Conservation (phyloP, 1,139 yeast genomes). For the Taphrina confusa region DNA sequence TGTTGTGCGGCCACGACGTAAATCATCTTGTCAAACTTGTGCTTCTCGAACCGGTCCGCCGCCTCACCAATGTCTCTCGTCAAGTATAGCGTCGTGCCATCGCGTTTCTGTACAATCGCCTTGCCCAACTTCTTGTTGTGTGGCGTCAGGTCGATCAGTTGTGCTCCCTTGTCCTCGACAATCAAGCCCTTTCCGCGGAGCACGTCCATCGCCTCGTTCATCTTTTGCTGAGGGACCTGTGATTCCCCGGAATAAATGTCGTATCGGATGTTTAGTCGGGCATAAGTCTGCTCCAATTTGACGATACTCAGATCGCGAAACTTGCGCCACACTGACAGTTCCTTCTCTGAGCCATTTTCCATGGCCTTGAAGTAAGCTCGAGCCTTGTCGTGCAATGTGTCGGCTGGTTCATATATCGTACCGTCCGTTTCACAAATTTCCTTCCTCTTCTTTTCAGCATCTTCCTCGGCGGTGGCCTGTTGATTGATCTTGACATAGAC, state of each 20-base stretch:
- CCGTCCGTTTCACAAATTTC: slow-evolving; percentile 34
- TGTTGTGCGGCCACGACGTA: slow-evolving; percentile 96
- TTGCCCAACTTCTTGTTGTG: slow-evolving; percentile 93
- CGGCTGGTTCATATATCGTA: slow-evolving; percentile 35
- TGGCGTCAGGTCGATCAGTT: slow-evolving; percentile 78
- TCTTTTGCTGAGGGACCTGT: slow-evolving; percentile 74
- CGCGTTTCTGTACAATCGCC: slow-evolving; percentile 88
- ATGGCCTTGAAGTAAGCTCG: slow-evolving; percentile 82
- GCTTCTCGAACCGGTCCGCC: slow-evolving; percentile 77
- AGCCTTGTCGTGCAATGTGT: slow-evolving; percentile 53
- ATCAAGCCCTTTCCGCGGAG: slow-evolving; percentile 71
- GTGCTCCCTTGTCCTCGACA: slow-evolving; percentile 89
- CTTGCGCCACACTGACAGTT: slow-evolving; percentile 76
- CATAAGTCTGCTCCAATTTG: slow-evolving; percentile 82
- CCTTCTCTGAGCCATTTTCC: slow-evolving; percentile 90
- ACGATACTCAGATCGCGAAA: slow-evolving; percentile 89
- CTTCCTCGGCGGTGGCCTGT: slow-evolving; percentile 45
- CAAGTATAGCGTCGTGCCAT: slow-evolving; percentile 90
- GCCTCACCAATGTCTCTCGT: slow-evolving; percentile 99
- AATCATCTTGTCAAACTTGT: slow-evolving; percentile 91
- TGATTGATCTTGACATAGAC: slow-evolving; percentile 87
- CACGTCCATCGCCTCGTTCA: slow-evolving; percentile 64
- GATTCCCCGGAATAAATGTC: slow-evolving; percentile 95
- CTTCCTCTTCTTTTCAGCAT: slow-evolving; percentile 31
- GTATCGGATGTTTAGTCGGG: slow-evolving; percentile 83